These are phyloP conservation scores for Ceratopteris richardii DNA, from an alignment of 75 land plant genomes.

Conservation along the genomic window DNA sequence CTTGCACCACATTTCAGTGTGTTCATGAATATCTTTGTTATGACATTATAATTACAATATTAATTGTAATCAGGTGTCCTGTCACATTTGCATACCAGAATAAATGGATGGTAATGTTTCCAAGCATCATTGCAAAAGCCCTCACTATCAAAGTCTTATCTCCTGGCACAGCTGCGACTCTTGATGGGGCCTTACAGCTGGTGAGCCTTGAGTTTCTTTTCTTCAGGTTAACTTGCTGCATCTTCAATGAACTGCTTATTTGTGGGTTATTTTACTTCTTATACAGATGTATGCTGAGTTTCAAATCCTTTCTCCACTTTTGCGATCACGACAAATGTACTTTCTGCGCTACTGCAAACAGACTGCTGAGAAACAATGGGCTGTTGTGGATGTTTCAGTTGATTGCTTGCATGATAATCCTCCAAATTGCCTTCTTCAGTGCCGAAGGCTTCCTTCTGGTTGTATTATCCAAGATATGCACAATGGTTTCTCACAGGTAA, in stretches of 20 bases:
- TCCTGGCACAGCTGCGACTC: conserved; percentile 44
- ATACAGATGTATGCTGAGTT: conserved; percentile 69
- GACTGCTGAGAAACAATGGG: conserved; percentile 50
- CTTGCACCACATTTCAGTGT: too few relatives aligned
- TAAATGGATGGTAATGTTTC: conserved; percentile 78
- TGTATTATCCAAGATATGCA: conserved; percentile 13
- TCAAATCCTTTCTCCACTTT: conserved; percentile 66
- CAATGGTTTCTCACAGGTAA: conserved; percentile 17
- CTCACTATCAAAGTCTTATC: conserved; percentile 49
- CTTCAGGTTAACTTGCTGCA: too few relatives aligned
- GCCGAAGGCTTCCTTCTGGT: conserved; percentile 19
- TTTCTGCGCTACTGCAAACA: conserved; percentile 74
- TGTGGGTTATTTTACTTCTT: too few relatives aligned
- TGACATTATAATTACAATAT: too few relatives aligned
- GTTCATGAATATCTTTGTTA: too few relatives aligned
- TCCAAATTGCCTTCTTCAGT: conserved; percentile 18
- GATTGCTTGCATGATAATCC: conserved; percentile 41
- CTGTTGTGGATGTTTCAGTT: conserved; percentile 61
- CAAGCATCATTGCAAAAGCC: conserved; percentile 61
- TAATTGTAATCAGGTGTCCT: too few relatives aligned
- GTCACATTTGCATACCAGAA: conserved; percentile 31
- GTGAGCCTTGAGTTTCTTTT: conserved; percentile 30
- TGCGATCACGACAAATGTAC: conserved; percentile 56
- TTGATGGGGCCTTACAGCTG: conserved; percentile 58
- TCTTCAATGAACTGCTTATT: too few relatives aligned